phyloP scores from a whole-genome alignment of 805 yeast species.

The Hagleromyces aurorensis region DNA sequence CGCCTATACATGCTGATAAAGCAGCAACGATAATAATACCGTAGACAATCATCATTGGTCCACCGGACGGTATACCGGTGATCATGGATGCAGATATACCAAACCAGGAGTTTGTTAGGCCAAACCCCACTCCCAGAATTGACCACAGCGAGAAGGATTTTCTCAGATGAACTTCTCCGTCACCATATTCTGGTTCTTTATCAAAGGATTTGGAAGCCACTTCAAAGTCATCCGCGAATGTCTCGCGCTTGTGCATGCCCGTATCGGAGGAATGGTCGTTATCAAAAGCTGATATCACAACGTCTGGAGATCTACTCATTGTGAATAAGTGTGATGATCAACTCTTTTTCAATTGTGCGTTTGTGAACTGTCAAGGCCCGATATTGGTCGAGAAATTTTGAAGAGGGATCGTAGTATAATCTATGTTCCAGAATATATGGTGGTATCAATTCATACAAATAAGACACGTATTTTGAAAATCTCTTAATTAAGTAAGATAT shows the following conservation, averaged over 20 bases:
- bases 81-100: constrained; percentile 54
- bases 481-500: too few species aligned
- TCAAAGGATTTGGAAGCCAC: constrained; percentile 1
- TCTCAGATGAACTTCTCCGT: constrained; percentile 27
- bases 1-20: constrained; percentile 42
- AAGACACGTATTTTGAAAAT: too few species aligned
- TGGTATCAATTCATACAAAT: too few species aligned
- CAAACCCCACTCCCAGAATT: constrained; percentile 53
- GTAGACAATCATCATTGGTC: constrained; percentile 51
- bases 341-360: too few species aligned
- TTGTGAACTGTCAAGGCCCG: too few species aligned
- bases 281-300: constrained; percentile 1
- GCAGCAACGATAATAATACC: constrained; percentile 49
- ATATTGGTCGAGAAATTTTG: too few species aligned
- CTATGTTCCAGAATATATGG: too few species aligned
- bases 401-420: too few species aligned
- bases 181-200: constrained; percentile 1
- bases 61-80: constrained; percentile 51
- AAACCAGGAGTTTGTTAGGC: constrained; percentile 56
- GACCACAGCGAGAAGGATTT: constrained; percentile 43
- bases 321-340: too few species aligned
- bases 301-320: too few species aligned
- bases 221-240: constrained; percentile 1
- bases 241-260: constrained; percentile 8
- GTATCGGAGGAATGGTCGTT: constrained; percentile 2